Evolutionary conservation across 2,329 filamentous ascomycete genomes (phyloP), one percentile per base, ranked within the genome.

Genomic region (Xylaria sp.): DNA sequence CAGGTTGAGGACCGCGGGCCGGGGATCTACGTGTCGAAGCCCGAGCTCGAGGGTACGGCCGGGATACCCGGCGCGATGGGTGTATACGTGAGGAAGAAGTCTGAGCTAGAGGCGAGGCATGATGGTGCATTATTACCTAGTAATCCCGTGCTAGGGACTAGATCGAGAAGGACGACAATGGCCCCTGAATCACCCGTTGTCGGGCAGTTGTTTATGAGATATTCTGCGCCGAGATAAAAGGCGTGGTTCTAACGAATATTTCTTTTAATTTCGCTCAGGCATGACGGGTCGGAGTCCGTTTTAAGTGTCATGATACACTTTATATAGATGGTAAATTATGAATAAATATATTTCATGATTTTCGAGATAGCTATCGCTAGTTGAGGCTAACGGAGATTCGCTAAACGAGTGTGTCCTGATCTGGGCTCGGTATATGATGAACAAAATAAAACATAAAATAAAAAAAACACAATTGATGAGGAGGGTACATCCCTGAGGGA

Each of bases 11-110:
- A 20, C 5, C 39, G 29, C 22, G 65, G 65, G 6, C 10, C 60
- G 0, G 65, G 65, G 9, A 67, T 67, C 13, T 64, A 67, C 29
- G 55, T 64, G 2, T 51, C 20, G 33, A 67, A 67, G n/a, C 65
- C 65, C 3, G 65, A 67, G 31, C 65, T 67, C 13, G 61, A 67
- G 36, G 61, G 65, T n/a, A 64, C 61, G 1, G 50, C 50, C 10
- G 65, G 55, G 1, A 11, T 29, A 6, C n/a, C n/a, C 13, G 39
- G 42, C 1, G 20, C 25, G 9, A 20, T n/a, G 6, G 61, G 49
- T 3, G 50, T 67, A 17, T 64, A 51, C 29, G 61, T 67, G 36
- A 31, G 15, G 33, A 50, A 47, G 51, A 64, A 67, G 44, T 42
- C 50, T 1, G 65, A 67, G 31, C 17, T 68, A 6, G 66, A 62